Base-by-base conservation (phyloP, 345 rosid genomes). In the Toxicodendron radicans region DNA sequence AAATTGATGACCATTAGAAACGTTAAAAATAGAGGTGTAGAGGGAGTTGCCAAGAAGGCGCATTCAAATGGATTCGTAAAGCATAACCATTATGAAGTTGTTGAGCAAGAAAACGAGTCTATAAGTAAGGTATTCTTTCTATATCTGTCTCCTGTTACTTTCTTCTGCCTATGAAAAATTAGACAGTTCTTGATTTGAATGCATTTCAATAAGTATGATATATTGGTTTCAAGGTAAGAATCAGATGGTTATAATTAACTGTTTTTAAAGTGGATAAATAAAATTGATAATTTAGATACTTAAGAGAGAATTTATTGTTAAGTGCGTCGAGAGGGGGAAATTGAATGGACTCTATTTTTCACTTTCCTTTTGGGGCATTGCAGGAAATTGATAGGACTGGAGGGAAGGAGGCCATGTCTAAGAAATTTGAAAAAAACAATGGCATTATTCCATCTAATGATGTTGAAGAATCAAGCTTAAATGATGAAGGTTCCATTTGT, bases 21-120 rank as follows among this genome's bases (percentile, higher is more conserved):
- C 75, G 38, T 46, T 54, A 51, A 57, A 71, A 68, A 48, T 75
- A 69, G 71, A 58, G 46, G 73, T 79, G 74, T 78, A 75, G 54
- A 20, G 59, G 9, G 35, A 61, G n/a, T 72, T 69, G 66, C 21
- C 65, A 75, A 68, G 78, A 72, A 64, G 72, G 59, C 66, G 38
- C 17, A 5, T 51, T 65, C 80, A 27, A 72, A 49, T 73, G 82
- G 68, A 14, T 62, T 66, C 21, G 66, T 46, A n/a, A 68, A 62
- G 64, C 64, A 70, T 51, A 53, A 57, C 33, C 61, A 23, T 45
- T 16, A 16, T 2, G 41, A 60, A 62, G 66, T 43, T 11, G 57
- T 66, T 57, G 32, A 51, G 77, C 70, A 62, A 18, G 80, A 72
- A n/a, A 74, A 58, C 9, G 12, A 48, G 20, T 66, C 70, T 16